Conservation (phyloP, 1,284 basidiomycete species). For the Ganoderma lucidum region DNA sequence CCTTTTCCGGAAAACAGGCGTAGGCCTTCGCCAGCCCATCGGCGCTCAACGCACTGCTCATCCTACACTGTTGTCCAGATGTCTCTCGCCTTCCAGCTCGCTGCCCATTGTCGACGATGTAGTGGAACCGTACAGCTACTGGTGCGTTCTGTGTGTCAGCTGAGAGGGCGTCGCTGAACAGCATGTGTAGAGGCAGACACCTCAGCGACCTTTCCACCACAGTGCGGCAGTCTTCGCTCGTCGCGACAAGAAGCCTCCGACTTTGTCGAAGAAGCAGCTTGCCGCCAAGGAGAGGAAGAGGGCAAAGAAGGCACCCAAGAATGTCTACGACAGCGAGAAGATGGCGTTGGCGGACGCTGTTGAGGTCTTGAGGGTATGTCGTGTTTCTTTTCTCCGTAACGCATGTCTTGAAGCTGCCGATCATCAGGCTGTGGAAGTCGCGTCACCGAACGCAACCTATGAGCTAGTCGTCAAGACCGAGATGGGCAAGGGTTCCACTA, state of each 20-base stretch:
- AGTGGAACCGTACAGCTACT: conserved; percentile 21
- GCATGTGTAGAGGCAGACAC: conserved; percentile 28
- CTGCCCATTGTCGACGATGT: conserved; percentile 36
- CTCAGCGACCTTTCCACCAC: conserved; percentile 57
- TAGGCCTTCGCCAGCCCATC: conserved; percentile 6
- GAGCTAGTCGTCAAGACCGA: conserved; percentile 85
- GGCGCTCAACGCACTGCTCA: conserved; percentile 2
- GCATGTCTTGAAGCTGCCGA: not conserved
- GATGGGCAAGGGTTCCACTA: conserved; percentile 74
- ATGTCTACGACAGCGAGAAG: conserved; percentile 65
- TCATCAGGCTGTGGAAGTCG: conserved; percentile 79
- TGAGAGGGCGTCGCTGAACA: conserved; percentile 4
- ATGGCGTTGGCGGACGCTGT: conserved; percentile 71
- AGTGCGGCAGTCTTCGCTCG: conserved; percentile 53
- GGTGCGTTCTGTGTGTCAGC: not conserved
- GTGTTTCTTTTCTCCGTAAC: conserved; percentile 4
- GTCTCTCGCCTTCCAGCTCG: conserved; percentile 34
- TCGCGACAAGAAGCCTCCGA: conserved; percentile 55
- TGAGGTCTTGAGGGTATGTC: conserved; percentile 70
- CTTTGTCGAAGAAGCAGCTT: conserved; percentile 69
- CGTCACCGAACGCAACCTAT: conserved; percentile 76
- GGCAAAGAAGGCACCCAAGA: conserved; percentile 53
- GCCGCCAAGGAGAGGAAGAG: conserved; percentile 62
- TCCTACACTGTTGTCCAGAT: conserved; percentile 21
- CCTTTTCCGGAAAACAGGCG: conserved; percentile 18